phyloP scores from a whole-genome alignment of 257 asterid species.

The Lavandula angustifolia region DNA sequence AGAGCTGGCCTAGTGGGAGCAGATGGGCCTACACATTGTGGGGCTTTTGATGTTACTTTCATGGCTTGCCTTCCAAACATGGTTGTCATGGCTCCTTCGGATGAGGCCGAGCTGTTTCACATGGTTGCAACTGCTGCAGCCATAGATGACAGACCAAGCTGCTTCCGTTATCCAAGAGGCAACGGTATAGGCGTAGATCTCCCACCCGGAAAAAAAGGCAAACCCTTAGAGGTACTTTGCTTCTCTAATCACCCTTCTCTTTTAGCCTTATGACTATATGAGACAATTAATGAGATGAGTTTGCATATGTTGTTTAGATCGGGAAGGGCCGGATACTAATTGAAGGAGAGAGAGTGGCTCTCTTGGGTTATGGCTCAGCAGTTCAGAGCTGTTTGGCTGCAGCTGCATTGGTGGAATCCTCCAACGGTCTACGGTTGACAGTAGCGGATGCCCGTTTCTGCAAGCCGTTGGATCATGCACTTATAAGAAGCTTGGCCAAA shows the following conservation, averaged over 20 bases:
- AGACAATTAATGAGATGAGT: not conserved
- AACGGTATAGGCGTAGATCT: slow-evolving; percentile 75
- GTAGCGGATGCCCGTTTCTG: slow-evolving; percentile 97
- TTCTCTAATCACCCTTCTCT: not conserved
- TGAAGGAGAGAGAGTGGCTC: slow-evolving; percentile 94
- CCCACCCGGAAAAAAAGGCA: slow-evolving; percentile 86
- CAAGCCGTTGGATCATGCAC: slow-evolving; percentile 80
- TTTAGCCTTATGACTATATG: not conserved
- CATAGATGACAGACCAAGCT: slow-evolving; percentile 89
- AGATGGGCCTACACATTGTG: slow-evolving; percentile 97
- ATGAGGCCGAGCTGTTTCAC: slow-evolving; percentile 87
- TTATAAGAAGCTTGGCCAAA: slow-evolving; percentile 75
- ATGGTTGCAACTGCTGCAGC: slow-evolving; percentile 98
- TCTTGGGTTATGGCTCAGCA: slow-evolving; percentile 83
- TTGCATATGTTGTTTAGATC: slow-evolving; percentile 41
- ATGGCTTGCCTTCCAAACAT: slow-evolving; percentile 99
- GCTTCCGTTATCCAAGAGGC: slow-evolving; percentile 94
- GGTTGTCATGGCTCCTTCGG: slow-evolving; percentile 98
- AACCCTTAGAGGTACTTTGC: slow-evolving; percentile 75
- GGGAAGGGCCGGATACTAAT: slow-evolving; percentile 78
- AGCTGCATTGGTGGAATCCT: slow-evolving; percentile 57
- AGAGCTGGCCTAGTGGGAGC: slow-evolving; percentile 96
- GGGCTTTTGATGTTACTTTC: slow-evolving; percentile 78
- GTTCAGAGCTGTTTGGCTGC: slow-evolving; percentile 91
- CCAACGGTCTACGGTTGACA: slow-evolving; percentile 60